Evolutionary conservation across 164 flowering plant genomes (phyloP).

Genomic region (Amborella trichopoda): DNA sequence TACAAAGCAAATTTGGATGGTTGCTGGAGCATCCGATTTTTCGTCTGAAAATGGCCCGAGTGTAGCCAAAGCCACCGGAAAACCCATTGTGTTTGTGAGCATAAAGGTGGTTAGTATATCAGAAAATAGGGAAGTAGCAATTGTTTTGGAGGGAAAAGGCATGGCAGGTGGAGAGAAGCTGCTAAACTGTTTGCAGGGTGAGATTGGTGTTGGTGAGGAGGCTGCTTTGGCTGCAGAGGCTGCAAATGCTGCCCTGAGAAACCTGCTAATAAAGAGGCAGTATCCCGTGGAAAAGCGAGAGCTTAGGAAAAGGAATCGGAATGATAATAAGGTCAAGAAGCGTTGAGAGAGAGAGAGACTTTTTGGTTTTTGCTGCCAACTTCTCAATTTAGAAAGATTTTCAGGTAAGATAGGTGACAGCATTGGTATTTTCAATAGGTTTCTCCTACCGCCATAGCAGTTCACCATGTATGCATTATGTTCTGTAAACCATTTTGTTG

Average conservation of each 20-base stretch:
- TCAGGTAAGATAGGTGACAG: too few relatives aligned
- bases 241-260: slow-evolving; percentile 62
- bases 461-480: too few relatives aligned
- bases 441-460: too few relatives aligned
- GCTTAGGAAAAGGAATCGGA: slow-evolving; percentile 64
- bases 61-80: slow-evolving; percentile 9
- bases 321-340: slow-evolving; percentile 52
- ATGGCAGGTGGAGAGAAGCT: slow-evolving; percentile 60
- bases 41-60: slow-evolving; percentile 15
- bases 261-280: slow-evolving; percentile 61
- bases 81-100: slow-evolving; percentile 24
- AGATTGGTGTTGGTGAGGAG: slow-evolving; percentile 30
- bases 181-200: slow-evolving; percentile 67
- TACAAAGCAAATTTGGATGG: slow-evolving; percentile 56
- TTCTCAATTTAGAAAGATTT: too few relatives aligned
- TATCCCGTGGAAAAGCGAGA: slow-evolving; percentile 61
- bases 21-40: slow-evolving; percentile 52
- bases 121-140: slow-evolving; percentile 12
- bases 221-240: slow-evolving; percentile 63
- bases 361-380: too few relatives aligned
- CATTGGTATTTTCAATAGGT: too few relatives aligned
- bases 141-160: slow-evolving; percentile 36
- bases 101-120: slow-evolving; percentile 33
- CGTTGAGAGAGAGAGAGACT: not conserved
- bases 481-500: too few relatives aligned